Evolutionary conservation across 2,329 filamentous ascomycete species (phyloP).

Genomic region (Microsporum canis): DNA sequence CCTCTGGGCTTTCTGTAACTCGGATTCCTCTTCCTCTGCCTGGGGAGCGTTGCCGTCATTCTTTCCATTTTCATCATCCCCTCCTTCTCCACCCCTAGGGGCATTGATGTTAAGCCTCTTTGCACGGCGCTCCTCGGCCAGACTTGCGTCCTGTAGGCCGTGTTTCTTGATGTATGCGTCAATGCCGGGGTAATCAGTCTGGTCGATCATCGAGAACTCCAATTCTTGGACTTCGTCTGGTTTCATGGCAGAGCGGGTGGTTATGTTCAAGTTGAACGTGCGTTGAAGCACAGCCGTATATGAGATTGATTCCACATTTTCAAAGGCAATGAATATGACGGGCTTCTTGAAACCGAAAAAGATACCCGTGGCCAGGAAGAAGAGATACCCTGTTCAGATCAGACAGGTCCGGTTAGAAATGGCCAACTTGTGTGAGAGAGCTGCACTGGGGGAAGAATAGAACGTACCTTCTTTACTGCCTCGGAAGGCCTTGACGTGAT

Average conservation of each 20-base stretch:
- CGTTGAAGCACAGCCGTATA: constrained; percentile 55
- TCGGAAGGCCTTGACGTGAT: constrained; percentile 52
- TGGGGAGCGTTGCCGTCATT: constrained; percentile 7
- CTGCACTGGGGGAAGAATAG: background rate
- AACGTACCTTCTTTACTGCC: constrained; percentile 52
- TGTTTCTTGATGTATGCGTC: constrained; percentile 52
- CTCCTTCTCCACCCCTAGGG: constrained; percentile 21
- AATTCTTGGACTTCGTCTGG: constrained; percentile 42
- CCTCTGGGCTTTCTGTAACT: constrained; percentile 47
- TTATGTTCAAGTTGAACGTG: constrained; percentile 54
- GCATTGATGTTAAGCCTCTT: constrained; percentile 47
- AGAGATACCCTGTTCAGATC: constrained; percentile 44
- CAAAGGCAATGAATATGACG: constrained; percentile 50
- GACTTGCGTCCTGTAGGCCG: constrained; percentile 50
- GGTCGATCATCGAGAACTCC: constrained; percentile 56
- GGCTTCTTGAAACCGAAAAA: constrained; percentile 57
- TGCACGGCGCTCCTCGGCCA: constrained; percentile 49
- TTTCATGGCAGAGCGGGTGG: constrained; percentile 27
- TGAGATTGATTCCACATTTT: constrained; percentile 47
- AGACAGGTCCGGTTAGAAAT: background rate
- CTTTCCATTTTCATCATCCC: background rate
- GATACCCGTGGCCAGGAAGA: constrained; percentile 50
- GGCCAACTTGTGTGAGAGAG: background rate
- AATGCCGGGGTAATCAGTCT: constrained; percentile 51
- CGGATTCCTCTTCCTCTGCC: constrained; percentile 43